A percentile compares a stretch with the other conserved stretches of the same genome.
phyloP scores from a whole-genome alignment of 441 rosid genomes.

The Melastoma candidum region DNA sequence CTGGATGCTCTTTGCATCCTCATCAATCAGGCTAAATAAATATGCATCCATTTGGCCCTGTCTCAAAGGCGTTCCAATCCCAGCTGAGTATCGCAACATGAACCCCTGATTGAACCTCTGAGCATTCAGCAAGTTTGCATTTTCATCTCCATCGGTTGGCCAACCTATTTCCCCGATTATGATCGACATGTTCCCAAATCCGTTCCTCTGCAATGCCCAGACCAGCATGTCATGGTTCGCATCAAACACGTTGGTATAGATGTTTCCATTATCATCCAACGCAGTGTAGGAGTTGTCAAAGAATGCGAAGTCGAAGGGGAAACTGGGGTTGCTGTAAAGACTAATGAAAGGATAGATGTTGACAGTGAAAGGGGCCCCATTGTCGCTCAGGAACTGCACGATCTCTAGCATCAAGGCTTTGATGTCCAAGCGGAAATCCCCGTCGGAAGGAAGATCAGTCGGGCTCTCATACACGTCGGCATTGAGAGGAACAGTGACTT shows the following conservation, averaged over 20 bases:
- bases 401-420: slow-evolving; percentile 31
- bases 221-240: slow-evolving; percentile 45
- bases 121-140: slow-evolving; percentile 32
- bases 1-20: slow-evolving; percentile 14
- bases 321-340: slow-evolving; percentile 33
- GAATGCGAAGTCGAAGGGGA: slow-evolving; percentile 49
- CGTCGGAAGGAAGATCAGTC: slow-evolving; percentile 34
- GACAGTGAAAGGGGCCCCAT: slow-evolving; percentile 35
- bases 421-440: slow-evolving; percentile 42
- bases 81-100: slow-evolving; percentile 18
- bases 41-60: slow-evolving; percentile 27
- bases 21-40: slow-evolving; percentile 15
- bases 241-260: slow-evolving; percentile 47
- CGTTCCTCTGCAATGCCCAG: slow-evolving; percentile 43
- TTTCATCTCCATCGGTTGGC: slow-evolving; percentile 53
- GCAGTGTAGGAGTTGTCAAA: slow-evolving; percentile 30
- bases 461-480: slow-evolving; percentile 43
- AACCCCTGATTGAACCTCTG: slow-evolving; percentile 39
- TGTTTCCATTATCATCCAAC: slow-evolving; percentile 30
- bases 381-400: slow-evolving; percentile 36
- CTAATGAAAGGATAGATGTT: slow-evolving; percentile 61
- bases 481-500: slow-evolving; percentile 46
- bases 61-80: slow-evolving; percentile 49
- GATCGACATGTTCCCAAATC: slow-evolving; percentile 34
- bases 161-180: slow-evolving; percentile 52